Evolutionary conservation across 139 green algal genomes (phyloP), one percentile per base, ranked within the genome.

Genomic region (Spirogloea muscicola): DNA sequence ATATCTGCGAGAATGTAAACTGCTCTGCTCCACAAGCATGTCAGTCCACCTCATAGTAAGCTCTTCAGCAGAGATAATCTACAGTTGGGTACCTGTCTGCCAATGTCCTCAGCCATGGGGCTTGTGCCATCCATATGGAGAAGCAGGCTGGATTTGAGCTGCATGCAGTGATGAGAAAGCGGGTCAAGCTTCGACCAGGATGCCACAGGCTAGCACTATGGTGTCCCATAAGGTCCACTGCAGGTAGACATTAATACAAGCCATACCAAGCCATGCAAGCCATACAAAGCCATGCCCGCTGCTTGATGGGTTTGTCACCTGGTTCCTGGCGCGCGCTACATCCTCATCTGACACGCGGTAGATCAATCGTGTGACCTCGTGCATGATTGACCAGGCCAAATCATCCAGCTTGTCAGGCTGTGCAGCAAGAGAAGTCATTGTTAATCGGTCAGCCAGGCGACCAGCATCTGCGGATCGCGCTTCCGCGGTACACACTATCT

Each of bases 281-380:
- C n/a, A n/a, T n/a, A n/a, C n/a, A n/a, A n/a, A n/a, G n/a, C n/a
- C n/a, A n/a, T n/a, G n/a, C n/a, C n/a, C n/a, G n/a, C n/a, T n/a
- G n/a, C n/a, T n/a, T n/a, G n/a, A n/a, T n/a, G n/a, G n/a, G n/a
- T n/a, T n/a, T n/a, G n/a, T n/a, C n/a, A n/a, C n/a, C 65, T 77
- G 70, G 37, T 97, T 97, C 72, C 89, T 89, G 31, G 94, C 94
- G 36, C 95, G 88, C 18, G 80, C 79, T 49, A 99, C 87, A 44
- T 98, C 91, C 10, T 89, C 81, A 67, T 95, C 88, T 3, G 67
- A 64, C 29, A 94, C 90, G 36, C 92, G 85, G 81, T 98, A 99
- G 80, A 87, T 91, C 80, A 97, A 77, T 25, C 81, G 74, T 16
- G 89, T 93, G 33, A 98, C 74, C 72, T 88, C 84, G 7, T 86